Evolutionary conservation across 768 basidiomycete genomes (phyloP), one percentile per base, ranked within the genome.

Genomic region (Lanmaoa pseudosensibilis): DNA sequence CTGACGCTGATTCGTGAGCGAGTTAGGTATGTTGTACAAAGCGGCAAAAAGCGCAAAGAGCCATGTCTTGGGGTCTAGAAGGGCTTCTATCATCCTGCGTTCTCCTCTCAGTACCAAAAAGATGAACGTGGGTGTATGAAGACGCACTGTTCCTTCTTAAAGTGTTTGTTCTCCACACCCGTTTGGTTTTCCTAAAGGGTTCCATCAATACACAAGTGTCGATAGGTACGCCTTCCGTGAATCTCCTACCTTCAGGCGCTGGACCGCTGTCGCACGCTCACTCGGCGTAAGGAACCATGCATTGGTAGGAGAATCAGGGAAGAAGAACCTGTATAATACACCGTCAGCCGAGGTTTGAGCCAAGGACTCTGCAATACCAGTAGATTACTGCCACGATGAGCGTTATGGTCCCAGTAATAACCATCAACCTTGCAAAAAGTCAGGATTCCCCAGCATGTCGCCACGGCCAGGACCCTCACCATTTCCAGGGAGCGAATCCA

Each of bases 161-260:
- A 92, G 50, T 78, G 79, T 63, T 92, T 92, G 66, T 89, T 91
- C 71, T 91, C 90, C 11, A 90, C 81, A 32, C 90, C 90, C 0
- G 87, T 87, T 81, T 92, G 88, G 59, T 90, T 90, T 70, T 76
- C 80, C 83, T 85, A 60, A 6, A 21, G 12, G 19, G 8, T 16
- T 18, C 18, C 38, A 13, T 60, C 7, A 57, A 32, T 47, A 40
- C 34, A 18, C 13, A 3, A 21, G 33, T 33, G 4, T 5, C 43
- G 11, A 48, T 38, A 11, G 8, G 16, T 19, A 36, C 34, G 12
- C 41, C 3, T n/a, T 21, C 19, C 21, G n/a, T 37, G 5, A n/a
- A 11, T 38, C 27, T 27, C 44, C 5, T n/a, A 84, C 84, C 76
- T 85, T 85, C 55, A 90, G 80, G 9, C 88, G 80, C 48, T 75